These are phyloP conservation scores for Entophlyctis luteolus DNA, from an alignment of 192 early-diverging fungal species.

Conservation along the genomic window DNA sequence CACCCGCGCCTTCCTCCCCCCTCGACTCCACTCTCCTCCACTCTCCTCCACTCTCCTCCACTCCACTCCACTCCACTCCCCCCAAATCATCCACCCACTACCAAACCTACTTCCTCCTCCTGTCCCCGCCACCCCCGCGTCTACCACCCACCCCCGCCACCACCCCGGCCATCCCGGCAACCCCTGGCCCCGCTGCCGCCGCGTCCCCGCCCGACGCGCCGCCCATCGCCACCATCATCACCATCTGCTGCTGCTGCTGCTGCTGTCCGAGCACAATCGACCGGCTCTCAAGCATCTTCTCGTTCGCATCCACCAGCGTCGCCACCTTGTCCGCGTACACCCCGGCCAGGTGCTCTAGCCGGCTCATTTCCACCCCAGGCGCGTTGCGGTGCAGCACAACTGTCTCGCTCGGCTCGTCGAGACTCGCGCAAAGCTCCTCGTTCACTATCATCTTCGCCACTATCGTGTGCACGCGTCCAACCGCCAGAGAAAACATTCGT, in stretches of 20 bases:
- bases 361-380: conserved; percentile 53
- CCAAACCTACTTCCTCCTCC: not conserved
- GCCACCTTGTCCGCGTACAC: conserved; percentile 84
- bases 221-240: conserved; percentile 4
- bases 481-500: conserved; percentile 81
- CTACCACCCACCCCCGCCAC: conserved; percentile 3
- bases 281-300: conserved; percentile 73
- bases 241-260: conserved; percentile 32
- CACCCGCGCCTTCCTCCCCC: too few species aligned
- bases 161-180: too few species aligned
- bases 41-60: not conserved
- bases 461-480: conserved; percentile 62
- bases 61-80: not conserved
- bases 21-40: too few species aligned
- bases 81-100: not conserved
- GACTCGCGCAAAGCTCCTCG: conserved; percentile 82
- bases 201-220: not conserved
- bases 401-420: conserved; percentile 77
- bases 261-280: conserved; percentile 30
- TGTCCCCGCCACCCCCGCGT: conserved; percentile 5
- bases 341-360: conserved; percentile 80
- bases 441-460: conserved; percentile 92
- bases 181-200: conserved; percentile 14
- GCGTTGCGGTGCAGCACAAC: conserved; percentile 69
- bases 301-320: conserved; percentile 83